Conservation (phyloP, 2,329 filamentous ascomycete genomes). For the Fusarium oligoseptatum region DNA sequence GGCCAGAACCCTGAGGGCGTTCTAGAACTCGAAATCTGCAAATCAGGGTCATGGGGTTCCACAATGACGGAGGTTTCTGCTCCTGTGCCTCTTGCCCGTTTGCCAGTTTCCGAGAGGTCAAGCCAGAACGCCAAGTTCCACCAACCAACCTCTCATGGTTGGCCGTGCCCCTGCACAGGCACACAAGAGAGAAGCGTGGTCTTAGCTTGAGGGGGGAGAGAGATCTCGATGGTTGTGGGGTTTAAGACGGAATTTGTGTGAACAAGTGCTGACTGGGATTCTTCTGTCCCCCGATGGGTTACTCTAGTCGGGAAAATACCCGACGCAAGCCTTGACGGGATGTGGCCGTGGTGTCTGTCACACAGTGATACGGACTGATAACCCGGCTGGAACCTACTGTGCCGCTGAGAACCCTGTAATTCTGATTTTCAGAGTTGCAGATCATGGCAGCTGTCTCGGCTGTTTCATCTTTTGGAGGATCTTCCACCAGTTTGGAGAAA, state of each 20-base stretch:
- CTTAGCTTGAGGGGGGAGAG: neutral
- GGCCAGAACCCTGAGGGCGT: slow-evolving; percentile 13
- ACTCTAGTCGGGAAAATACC: slow-evolving; percentile 7
- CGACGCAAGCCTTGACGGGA: neutral
- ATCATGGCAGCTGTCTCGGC: slow-evolving; percentile 30
- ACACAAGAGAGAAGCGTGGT: neutral
- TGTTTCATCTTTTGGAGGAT: slow-evolving; percentile 29
- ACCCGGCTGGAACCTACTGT: neutral
- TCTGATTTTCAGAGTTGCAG: slow-evolving; percentile 18
- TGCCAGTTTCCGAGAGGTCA: slow-evolving; percentile 7
- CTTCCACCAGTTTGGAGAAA: slow-evolving; percentile 18
- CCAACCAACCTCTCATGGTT: neutral
- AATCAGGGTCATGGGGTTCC: slow-evolving; percentile 35
- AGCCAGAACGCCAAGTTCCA: neutral
- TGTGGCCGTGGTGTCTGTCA: neutral
- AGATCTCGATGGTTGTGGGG: slow-evolving; percentile 38
- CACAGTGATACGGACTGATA: neutral
- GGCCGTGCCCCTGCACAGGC: slow-evolving; percentile 21
- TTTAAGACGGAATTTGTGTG: slow-evolving; percentile 23
- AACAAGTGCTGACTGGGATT: slow-evolving; percentile 6
- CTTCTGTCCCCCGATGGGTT: slow-evolving; percentile 9
- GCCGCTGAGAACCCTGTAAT: slow-evolving; percentile 8
- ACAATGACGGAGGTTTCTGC: slow-evolving; percentile 34
- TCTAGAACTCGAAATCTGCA: slow-evolving; percentile 38
- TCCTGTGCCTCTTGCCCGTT: slow-evolving; percentile 9